A percentile compares a stretch with the other conserved stretches of the same genome.
phyloP scores from a whole-genome alignment of 768 basidiomycete genomes.

The Paxillus ammoniavirescens region DNA sequence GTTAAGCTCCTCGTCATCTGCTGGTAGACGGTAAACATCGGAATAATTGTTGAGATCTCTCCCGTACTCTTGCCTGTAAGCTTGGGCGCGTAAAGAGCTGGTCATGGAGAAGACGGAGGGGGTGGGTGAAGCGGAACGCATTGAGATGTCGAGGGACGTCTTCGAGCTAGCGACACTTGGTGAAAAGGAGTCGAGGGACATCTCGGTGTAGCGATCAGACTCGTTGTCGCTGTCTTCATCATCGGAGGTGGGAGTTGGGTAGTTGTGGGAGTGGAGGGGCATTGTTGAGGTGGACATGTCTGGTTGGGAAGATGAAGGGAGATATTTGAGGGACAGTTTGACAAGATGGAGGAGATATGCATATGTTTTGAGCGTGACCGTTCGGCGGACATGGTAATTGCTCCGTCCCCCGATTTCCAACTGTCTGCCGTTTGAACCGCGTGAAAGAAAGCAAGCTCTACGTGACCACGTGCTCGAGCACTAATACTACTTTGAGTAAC shows the following conservation, averaged over 20 bases:
- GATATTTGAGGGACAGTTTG: background rate
- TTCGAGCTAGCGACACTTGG: conserved; percentile 44
- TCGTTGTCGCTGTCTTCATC: conserved; percentile 47
- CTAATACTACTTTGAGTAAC: background rate
- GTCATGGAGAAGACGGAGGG: conserved; percentile 72
- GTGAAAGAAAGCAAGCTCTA: conserved; percentile 11
- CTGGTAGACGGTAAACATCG: conserved; percentile 74
- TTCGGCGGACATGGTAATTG: conserved; percentile 33
- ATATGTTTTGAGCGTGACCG: background rate
- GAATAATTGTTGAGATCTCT: conserved; percentile 75
- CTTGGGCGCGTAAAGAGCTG: conserved; percentile 55
- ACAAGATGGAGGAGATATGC: no score
- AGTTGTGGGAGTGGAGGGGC: conserved; percentile 7
- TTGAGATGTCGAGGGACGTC: conserved; percentile 58
- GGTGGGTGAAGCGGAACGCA: conserved; percentile 63
- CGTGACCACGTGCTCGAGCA: conserved; percentile 23
- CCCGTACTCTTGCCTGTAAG: conserved; percentile 66
- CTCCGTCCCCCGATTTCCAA: conserved; percentile 26
- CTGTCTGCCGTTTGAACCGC: conserved; percentile 25
- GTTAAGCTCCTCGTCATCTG: conserved; percentile 73
- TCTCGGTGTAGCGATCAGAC: conserved; percentile 43
- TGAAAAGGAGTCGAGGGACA: conserved; percentile 39
- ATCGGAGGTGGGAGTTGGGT: conserved; percentile 24
- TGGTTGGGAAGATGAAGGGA: conserved; percentile 2
- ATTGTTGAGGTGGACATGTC: conserved; percentile 15